Conservation (phyloP, 495 filamentous ascomycete species). For the Aspergillus nanangensis region DNA sequence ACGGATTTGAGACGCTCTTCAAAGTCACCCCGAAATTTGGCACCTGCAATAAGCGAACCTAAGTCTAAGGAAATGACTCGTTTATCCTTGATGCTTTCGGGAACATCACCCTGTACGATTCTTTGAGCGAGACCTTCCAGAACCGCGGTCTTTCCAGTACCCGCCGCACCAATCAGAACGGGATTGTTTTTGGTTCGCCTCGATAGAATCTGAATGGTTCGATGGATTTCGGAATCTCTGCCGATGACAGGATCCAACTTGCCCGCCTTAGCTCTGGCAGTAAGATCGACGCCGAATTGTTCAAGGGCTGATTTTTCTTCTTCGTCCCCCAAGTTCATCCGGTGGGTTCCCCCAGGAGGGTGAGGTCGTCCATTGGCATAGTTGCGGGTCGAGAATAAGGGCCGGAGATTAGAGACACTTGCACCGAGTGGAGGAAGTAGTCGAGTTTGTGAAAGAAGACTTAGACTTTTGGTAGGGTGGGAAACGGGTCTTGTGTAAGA, state of each 20-base stretch:
- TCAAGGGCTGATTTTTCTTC: conserved; percentile 83
- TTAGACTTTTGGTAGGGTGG: conserved; percentile 16
- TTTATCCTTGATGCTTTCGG: conserved; percentile 95
- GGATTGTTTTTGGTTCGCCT: conserved; percentile 96
- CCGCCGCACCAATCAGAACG: conserved; percentile 85
- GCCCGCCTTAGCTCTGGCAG: conserved; percentile 76
- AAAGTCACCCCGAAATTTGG: conserved; percentile 94
- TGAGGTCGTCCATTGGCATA: conserved; percentile 80
- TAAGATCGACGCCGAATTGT: conserved; percentile 87
- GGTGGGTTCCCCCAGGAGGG: conserved; percentile 86
- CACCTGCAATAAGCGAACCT: conserved; percentile 88
- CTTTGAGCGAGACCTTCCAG: conserved; percentile 88
- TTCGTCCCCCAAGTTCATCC: conserved; percentile 80
- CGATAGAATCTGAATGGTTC: conserved; percentile 91
- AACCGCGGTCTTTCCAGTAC: conserved; percentile 94
- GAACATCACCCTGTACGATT: conserved; percentile 89
- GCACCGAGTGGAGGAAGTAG: conserved; percentile 10
- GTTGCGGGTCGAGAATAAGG: conserved; percentile 31
- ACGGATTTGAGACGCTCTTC: conserved; percentile 91
- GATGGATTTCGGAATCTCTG: conserved; percentile 82
- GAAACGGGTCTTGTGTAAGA: conserved; percentile 17
- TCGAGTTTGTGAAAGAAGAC: conserved; percentile 15
- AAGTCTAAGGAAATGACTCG: conserved; percentile 81
- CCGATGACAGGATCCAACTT: conserved; percentile 97
- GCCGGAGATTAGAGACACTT: conserved; percentile 2